Evolutionary conservation across 768 basidiomycete genomes (phyloP), one percentile per base, ranked within the genome.

Genomic region (Trametes villosa): DNA sequence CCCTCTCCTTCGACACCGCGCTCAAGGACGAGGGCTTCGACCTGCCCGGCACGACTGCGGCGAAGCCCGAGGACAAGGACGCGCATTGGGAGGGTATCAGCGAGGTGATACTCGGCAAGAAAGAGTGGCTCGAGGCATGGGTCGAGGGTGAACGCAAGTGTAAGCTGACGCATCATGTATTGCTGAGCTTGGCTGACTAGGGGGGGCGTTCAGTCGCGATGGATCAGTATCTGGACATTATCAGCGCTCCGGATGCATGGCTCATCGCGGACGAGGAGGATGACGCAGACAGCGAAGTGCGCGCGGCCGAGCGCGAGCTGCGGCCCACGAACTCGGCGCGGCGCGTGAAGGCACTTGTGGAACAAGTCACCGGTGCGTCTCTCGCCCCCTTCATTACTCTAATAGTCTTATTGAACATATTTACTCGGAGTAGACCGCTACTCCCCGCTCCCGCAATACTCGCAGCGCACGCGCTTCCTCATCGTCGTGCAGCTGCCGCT

Each of bases 101-200:
- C 64, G 87, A 88, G 26, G 82, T 92, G 22, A 85, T 99, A 11
- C 79, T 99, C 4, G 91, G 87, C 8, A 85, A 87, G 61, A 81
- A 84, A 53, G 89, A 92, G 57, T 98, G 95, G 96, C 98, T 96
- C 69, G 84, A 89, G 41, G 81, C 85, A 3, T 99, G 97, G 97
- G 73, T 97, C 33, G 82, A 85, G 30, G 96, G 91, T 17, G 97
- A 99, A 76, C 87, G 88, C 67, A 81, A 85, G 67, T 98, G 96
- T 95, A 69, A 68, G 94, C 45, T 15, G 27, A n/a, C 24, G 27
- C 27, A 3, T 11, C n/a, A n/a, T 22, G n/a, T 8, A 31, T 9
- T 8, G 8, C 17, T 11, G 31, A 9, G 9, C 18, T 33, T 26
- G n/a, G 36, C 26, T 27, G 36, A 24, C 3, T 6, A 15, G 22